Conservation (phyloP, 2,329 filamentous ascomycete species). For the Cercospora beticola region DNA sequence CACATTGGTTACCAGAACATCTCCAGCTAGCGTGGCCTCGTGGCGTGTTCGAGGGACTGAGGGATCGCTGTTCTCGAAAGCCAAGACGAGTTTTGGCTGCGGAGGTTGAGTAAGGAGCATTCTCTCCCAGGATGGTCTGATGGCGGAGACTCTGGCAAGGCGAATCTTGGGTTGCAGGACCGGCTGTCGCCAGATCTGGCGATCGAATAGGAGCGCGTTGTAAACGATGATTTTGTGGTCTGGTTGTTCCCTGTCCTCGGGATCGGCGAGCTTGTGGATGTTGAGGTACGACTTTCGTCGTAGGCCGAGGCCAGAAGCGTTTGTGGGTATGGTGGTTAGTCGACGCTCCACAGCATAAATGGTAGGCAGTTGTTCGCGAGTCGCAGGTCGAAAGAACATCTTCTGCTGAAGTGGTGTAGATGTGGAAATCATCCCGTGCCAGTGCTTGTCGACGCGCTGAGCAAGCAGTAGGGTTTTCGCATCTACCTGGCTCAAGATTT, state of each 20-base stretch:
- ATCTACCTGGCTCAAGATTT: background rate
- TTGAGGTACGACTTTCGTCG: background rate
- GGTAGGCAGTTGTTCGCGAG: background rate
- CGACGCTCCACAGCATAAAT: background rate
- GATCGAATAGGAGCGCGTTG: background rate
- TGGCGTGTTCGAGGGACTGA: background rate
- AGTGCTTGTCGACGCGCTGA: background rate
- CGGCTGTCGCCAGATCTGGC: background rate
- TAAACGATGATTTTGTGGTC: background rate
- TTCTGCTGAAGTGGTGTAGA: background rate
- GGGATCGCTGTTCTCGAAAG: background rate
- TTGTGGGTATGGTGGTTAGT: background rate
- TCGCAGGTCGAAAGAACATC: background rate
- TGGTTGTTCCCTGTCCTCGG: background rate
- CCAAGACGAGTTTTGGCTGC: background rate
- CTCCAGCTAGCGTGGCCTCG: background rate
- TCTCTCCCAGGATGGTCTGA: background rate
- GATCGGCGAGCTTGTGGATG: background rate
- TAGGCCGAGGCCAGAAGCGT: background rate
- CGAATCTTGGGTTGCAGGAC: background rate
- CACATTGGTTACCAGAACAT: background rate
- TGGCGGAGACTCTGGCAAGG: background rate
- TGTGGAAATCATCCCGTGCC: background rate
- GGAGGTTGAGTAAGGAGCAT: background rate
- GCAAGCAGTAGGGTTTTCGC: background rate